phyloP scores from a whole-genome alignment of 1,139 yeast species.

The Yamadazyma dendronema region DNA sequence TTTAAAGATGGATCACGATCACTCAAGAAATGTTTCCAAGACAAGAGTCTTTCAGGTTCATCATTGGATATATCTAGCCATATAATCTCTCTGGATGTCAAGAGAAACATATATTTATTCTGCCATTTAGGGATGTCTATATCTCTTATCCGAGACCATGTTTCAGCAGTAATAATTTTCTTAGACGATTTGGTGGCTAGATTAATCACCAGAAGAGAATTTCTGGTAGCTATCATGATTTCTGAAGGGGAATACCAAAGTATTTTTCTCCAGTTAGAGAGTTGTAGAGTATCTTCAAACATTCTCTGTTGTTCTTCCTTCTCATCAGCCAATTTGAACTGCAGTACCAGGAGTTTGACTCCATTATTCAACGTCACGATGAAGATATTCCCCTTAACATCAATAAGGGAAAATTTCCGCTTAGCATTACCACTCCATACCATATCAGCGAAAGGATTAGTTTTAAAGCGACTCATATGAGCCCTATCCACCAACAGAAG shows the following conservation, averaged over 20 bases:
- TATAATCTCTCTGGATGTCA: conserved; percentile 63
- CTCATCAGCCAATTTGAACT: conserved; percentile 3
- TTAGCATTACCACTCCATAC: conserved; percentile 41
- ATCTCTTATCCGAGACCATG: conserved; percentile 59
- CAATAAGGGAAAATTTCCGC: conserved; percentile 44
- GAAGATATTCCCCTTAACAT: conserved; percentile 52
- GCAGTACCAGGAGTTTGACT: conserved; percentile 1
- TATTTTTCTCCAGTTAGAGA: conserved; percentile 56
- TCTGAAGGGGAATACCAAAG: conserved; percentile 40
- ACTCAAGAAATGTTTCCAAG: conserved; percentile 70
- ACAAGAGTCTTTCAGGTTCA: conserved; percentile 40
- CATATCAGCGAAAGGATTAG: conserved; percentile 45
- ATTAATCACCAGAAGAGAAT: conserved; percentile 36
- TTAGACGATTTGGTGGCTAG: conserved; percentile 19
- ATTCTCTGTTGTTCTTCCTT: conserved; percentile 14
- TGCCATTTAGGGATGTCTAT: conserved; percentile 20
- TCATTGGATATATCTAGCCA: conserved; percentile 34
- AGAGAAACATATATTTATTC: conserved; percentile 31
- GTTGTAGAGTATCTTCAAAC: conserved; percentile 45
- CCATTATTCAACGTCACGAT: conserved; percentile 2
- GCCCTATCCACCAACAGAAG: conserved; percentile 25
- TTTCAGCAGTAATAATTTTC: conserved; percentile 47
- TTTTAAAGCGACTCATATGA: conserved; percentile 19
- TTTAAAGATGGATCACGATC: conserved; percentile 55
- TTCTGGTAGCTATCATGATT: conserved; percentile 45